Evolutionary conservation across 1,284 basidiomycete species (phyloP).

Genomic region (Melampsora occidentalis): DNA sequence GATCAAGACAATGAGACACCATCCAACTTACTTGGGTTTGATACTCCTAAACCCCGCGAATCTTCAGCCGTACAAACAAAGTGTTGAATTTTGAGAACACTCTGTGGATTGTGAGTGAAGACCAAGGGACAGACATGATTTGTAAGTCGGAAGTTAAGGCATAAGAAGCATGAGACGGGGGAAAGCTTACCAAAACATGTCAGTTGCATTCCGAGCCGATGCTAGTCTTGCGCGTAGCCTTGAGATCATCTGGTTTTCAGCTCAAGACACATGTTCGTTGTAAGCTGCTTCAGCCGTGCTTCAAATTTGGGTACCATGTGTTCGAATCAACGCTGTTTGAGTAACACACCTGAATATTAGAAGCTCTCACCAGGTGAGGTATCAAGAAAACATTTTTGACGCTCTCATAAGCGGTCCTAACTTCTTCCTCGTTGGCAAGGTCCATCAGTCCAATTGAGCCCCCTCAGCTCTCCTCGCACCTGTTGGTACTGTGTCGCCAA

Average conservation of each 20-base stretch:
- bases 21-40: conserved; percentile 66
- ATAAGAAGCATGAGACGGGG: not conserved
- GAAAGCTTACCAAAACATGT: conserved; percentile 71
- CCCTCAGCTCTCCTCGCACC: conserved; percentile 48
- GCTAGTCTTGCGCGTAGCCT: conserved; percentile 84
- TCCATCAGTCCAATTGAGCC: conserved; percentile 62
- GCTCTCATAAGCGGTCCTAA: conserved; percentile 88
- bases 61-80: conserved; percentile 96
- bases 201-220: conserved; percentile 94
- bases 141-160: not conserved
- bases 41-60: conserved; percentile 66
- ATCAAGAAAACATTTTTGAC: conserved; percentile 92
- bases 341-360: not conserved
- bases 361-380: conserved; percentile 70
- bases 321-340: conserved; percentile 3
- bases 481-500: conserved; percentile 62
- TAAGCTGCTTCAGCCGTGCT: conserved; percentile 93
- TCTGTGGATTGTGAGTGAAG: conserved; percentile 54
- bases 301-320: conserved; percentile 98
- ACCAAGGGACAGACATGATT: not conserved
- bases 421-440: conserved; percentile 83
- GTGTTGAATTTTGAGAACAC: conserved; percentile 99
- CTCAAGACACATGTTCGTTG: conserved; percentile 92
- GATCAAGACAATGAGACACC: no score
- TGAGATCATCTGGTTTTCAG: conserved; percentile 98